phyloP scores from a whole-genome alignment of 2,329 filamentous ascomycete species.

The Botrytis sinoallii region DNA sequence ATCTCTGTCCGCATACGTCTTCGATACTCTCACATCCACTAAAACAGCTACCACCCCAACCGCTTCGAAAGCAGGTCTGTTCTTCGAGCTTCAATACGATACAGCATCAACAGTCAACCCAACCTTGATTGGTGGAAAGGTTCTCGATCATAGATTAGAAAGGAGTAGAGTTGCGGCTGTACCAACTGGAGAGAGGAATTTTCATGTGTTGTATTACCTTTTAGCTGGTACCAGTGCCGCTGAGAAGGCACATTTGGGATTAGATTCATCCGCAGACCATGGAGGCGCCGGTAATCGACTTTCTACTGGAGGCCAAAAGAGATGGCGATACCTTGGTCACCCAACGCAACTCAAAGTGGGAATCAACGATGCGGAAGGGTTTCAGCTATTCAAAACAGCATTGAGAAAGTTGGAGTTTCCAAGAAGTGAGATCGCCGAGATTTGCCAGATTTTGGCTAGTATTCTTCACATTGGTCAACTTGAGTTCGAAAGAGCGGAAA shows the following conservation, averaged over 20 bases:
- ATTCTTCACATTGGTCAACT: conserved; percentile 98
- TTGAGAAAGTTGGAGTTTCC: conserved; percentile 92
- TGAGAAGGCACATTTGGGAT: conserved; percentile 81
- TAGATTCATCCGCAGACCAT: conserved; percentile 42
- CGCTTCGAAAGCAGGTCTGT: conserved; percentile 91
- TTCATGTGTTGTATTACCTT: conserved; percentile 94
- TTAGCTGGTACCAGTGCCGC: conserved; percentile 86
- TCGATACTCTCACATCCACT: conserved; percentile 93
- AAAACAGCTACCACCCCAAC: conserved; percentile 95
- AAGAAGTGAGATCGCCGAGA: conserved; percentile 88
- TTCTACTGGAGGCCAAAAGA: conserved; percentile 57
- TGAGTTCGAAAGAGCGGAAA: conserved; percentile 80
- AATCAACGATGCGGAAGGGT: conserved; percentile 92
- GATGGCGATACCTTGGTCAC: conserved; percentile 95
- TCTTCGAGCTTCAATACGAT: conserved; percentile 96
- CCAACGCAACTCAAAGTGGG: conserved; percentile 96
- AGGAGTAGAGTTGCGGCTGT: conserved; percentile 87
- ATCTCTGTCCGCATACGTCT: conserved; percentile 90
- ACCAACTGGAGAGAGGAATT: conserved; percentile 93
- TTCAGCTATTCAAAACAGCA: conserved; percentile 96
- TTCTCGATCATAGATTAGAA: conserved; percentile 90
- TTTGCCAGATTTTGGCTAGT: conserved; percentile 88
- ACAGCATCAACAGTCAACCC: conserved; percentile 81
- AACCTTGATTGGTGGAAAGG: conserved; percentile 86
- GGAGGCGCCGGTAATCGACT: conserved; percentile 45